These are phyloP conservation scores for Schwanniomyces vanrijiae DNA, from an alignment of 805 yeast species.

Conservation along the genomic window DNA sequence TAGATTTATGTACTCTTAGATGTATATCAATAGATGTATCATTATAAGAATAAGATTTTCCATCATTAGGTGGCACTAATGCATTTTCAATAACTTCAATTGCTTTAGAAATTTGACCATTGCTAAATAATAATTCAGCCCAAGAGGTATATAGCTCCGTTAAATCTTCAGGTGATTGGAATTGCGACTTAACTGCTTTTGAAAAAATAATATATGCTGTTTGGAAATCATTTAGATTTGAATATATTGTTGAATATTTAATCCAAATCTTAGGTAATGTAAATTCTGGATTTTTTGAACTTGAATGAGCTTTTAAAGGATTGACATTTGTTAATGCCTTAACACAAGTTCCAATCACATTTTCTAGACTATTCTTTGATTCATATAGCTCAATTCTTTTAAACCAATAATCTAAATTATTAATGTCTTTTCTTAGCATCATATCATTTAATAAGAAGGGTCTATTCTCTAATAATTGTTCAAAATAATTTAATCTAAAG, in stretches of 20 bases:
- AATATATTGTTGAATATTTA: constrained; percentile 65
- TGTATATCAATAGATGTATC: constrained; percentile 54
- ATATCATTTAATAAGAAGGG: constrained; percentile 65
- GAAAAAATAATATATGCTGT: constrained; percentile 64
- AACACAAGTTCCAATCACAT: constrained; percentile 52
- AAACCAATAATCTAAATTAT: constrained; percentile 69
- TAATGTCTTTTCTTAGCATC: constrained; percentile 56
- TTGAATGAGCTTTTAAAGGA: constrained; percentile 46
- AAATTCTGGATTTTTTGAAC: constrained; percentile 11
- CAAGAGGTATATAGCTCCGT: constrained; percentile 72
- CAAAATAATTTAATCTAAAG: constrained; percentile 48
- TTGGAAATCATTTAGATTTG: constrained; percentile 49
- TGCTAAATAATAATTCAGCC: constrained; percentile 63
- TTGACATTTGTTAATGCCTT: constrained; percentile 66
- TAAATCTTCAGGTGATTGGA: constrained; percentile 58
- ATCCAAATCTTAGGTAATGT: constrained; percentile 67
- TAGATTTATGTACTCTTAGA: constrained; percentile 56
- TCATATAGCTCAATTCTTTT: constrained; percentile 51
- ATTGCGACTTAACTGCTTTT: constrained; percentile 72
- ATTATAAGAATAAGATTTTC: constrained; percentile 19
- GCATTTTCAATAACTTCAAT: constrained; percentile 33
- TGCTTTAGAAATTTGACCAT: constrained; percentile 46
- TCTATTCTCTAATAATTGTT: constrained; percentile 55
- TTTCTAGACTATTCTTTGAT: constrained; percentile 39
- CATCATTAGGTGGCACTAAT: constrained; percentile 14